Evolutionary conservation across 805 yeast genomes (phyloP), one percentile per base, ranked within the genome.

Genomic region (Metschnikowia aberdeeniae): DNA sequence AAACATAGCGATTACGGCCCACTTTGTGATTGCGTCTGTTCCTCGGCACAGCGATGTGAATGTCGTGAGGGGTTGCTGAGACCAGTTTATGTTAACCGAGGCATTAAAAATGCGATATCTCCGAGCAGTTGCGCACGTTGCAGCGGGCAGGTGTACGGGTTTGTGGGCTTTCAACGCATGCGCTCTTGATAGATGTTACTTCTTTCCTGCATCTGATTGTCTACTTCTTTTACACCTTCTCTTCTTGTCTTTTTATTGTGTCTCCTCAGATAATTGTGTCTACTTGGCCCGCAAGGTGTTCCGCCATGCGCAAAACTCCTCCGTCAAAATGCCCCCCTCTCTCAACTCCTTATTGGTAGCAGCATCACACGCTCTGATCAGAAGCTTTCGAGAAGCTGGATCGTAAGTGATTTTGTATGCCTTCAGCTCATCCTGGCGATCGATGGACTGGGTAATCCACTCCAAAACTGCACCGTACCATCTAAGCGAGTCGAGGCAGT

Each of bases 381-480:
- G 66, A 43, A 84, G 75, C 19, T 81, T 70, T 43, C 77, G 74
- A 27, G 77, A 74, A 7, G 69, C 66, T 1, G 84, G 76, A 52
- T 78, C 80, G 57, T 75, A 86, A n/a, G 75, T 71, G 48, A 82
- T 64, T 45, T 75, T 68, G 71, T 76, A 80, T 1, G 78, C 76
- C 38, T 68, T 75, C 19, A 66, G 62, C 47, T 81, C 80, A 40
- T 60, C 66, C 35, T 77, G 78, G 26, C 71, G 67, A 10, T 87
- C 84, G 14, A 72, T 50, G 38, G 53, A 58, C 19, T 72, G 73
- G 34, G 70, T 70, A 29, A 92, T 60, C 96, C 96, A 89, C 46
- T 86, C 88, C 43, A 88, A 69, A 14, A 84, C 76, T 0, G 93
- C 89, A 3, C 92, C 92, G 63, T 88, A 86, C 81, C 95, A 93